Conservation (phyloP, 2,329 filamentous ascomycete genomes). For the Plenodomus lindquistii region DNA sequence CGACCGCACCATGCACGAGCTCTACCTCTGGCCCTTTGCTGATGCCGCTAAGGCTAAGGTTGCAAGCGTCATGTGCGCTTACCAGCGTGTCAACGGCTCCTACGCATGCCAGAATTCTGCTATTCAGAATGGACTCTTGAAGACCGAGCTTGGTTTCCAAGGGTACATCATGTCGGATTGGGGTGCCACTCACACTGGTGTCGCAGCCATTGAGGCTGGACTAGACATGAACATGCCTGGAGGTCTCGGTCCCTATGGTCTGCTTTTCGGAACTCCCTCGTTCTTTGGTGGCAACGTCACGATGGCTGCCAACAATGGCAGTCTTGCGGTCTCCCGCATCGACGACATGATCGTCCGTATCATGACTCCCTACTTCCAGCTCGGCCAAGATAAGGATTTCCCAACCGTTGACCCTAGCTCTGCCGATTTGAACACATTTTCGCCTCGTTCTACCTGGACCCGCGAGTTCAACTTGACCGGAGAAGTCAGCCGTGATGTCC, state of each 20-base stretch:
- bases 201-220: constrained; percentile 47
- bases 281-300: constrained; percentile 53
- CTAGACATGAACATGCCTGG: constrained; percentile 55
- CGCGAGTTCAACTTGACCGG: constrained; percentile 43
- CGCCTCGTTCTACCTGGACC: constrained; percentile 40
- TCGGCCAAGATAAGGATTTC: constrained; percentile 49
- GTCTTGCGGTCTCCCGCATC: constrained; percentile 45
- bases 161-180: constrained; percentile 51
- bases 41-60: constrained; percentile 62
- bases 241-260: constrained; percentile 36
- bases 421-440: constrained; percentile 45
- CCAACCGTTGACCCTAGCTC: constrained; percentile 43
- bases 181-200: constrained; percentile 51
- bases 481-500: constrained; percentile 39
- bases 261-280: constrained; percentile 32
- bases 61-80: constrained; percentile 64
- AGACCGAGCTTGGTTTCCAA: constrained; percentile 57
- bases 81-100: constrained; percentile 44
- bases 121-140: constrained; percentile 55
- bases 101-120: constrained; percentile 46
- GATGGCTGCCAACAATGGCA: constrained; percentile 46
- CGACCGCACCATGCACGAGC: constrained; percentile 67
- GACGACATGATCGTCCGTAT: constrained; percentile 54
- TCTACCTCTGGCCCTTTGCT: constrained; percentile 69
- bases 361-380: constrained; percentile 52